Evolutionary conservation across 352 stramenopile genomes (phyloP).

Genomic region (Phytophthora brassicae): DNA sequence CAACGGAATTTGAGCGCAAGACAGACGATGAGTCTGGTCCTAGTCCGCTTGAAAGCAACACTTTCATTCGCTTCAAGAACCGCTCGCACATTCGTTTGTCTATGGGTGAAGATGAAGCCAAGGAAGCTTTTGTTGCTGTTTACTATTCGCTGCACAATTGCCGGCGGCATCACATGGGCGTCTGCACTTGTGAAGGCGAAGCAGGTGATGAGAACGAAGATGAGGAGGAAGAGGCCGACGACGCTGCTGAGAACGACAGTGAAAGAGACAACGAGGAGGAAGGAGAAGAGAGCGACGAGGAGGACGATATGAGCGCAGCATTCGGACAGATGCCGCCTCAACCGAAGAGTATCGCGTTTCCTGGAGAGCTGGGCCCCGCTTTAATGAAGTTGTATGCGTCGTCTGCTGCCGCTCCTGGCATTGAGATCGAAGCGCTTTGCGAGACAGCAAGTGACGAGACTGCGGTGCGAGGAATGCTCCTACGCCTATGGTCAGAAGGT

Average conservation of each 20-base stretch:
- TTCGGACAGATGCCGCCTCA: constrained; percentile 43
- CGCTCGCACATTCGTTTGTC: constrained; percentile 69
- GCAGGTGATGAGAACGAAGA: constrained; percentile 32
- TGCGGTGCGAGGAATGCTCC: constrained; percentile 73
- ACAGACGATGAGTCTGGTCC: constrained; percentile 25
- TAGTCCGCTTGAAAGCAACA: constrained; percentile 51
- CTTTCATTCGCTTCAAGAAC: constrained; percentile 62
- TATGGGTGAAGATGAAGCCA: constrained; percentile 59
- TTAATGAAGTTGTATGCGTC: constrained; percentile 78
- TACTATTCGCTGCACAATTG: constrained; percentile 82
- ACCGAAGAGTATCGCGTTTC: constrained; percentile 64
- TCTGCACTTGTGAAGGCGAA: constrained; percentile 60
- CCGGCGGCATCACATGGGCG: constrained; percentile 79
- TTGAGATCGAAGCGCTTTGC: constrained; percentile 45
- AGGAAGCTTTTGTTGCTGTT: constrained; percentile 63
- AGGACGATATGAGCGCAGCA: constrained; percentile 32
- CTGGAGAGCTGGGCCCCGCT: constrained; percentile 52
- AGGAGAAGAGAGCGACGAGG: constrained; percentile 32
- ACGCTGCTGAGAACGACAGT: constrained; percentile 15
- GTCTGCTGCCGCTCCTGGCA: constrained; percentile 20
- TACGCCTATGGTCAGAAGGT: constrained; percentile 79
- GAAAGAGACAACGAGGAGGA: constrained; percentile 39
- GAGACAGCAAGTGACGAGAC: constrained; percentile 49
- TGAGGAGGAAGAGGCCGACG: constrained; percentile 27
- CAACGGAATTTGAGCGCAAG: constrained; percentile 2